phyloP scores from a whole-genome alignment of 306 rosid species.

The Luffa acutangula region DNA sequence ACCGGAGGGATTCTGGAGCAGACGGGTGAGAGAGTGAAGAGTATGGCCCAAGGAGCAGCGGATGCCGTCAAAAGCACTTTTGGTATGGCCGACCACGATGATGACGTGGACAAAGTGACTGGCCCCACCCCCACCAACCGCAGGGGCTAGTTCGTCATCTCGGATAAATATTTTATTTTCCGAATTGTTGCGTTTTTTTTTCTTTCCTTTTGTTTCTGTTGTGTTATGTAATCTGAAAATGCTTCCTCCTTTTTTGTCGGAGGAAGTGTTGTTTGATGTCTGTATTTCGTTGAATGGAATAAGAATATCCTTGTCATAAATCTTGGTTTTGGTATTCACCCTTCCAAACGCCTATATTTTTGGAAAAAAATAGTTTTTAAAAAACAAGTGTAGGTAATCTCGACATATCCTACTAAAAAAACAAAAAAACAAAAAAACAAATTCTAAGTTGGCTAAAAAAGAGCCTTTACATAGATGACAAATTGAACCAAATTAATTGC shows the following conservation, averaged over 20 bases:
- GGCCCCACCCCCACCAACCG: background rate
- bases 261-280: background rate
- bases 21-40: slow-evolving; percentile 49
- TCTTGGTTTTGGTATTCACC: too few species aligned
- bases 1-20: slow-evolving; percentile 31
- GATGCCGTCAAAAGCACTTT: slow-evolving; percentile 42
- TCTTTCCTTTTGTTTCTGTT: background rate
- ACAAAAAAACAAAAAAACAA: too few species aligned
- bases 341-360: too few species aligned
- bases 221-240: background rate
- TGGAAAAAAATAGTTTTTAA: too few species aligned
- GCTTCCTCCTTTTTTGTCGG: background rate
- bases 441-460: too few species aligned
- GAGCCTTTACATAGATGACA: too few species aligned
- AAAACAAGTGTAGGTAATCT: too few species aligned
- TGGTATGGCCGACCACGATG: slow-evolving; percentile 30
- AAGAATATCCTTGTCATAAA: background rate
- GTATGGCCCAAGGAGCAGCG: slow-evolving; percentile 38
- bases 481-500: too few species aligned
- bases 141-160: background rate
- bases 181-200: background rate
- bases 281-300: background rate
- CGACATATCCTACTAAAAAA: too few species aligned
- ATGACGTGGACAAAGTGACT: background rate
- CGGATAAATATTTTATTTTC: background rate